These are phyloP conservation scores for Tricholoma furcatifolium DNA, from an alignment of 768 basidiomycete genomes.

Conservation along the genomic window DNA sequence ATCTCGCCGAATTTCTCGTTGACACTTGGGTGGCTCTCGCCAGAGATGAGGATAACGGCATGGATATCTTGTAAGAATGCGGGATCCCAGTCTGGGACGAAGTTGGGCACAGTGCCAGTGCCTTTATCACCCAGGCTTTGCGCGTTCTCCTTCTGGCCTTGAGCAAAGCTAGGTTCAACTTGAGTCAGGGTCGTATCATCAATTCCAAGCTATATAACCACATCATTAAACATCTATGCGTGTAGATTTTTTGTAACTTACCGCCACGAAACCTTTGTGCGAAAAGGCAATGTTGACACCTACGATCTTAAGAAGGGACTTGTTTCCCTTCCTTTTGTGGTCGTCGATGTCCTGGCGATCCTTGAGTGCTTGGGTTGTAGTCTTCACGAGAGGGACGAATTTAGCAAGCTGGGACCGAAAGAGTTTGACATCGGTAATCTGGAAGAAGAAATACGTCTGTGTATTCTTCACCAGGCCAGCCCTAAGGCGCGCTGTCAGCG, in stretches of 20 bases:
- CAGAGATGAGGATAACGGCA: conserved; percentile 49
- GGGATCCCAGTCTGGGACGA: conserved; percentile 46
- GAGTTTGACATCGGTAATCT: conserved; percentile 38
- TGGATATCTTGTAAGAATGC: conserved; percentile 46
- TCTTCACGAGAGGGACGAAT: conserved; percentile 46
- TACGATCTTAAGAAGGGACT: conserved; percentile 34
- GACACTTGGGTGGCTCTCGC: conserved; percentile 37
- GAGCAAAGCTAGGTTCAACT: conserved; percentile 31
- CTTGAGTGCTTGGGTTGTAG: conserved; percentile 38
- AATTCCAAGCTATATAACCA: conserved; percentile 33
- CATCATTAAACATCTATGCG: not conserved
- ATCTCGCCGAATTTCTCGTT: conserved; percentile 33
- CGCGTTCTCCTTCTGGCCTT: conserved; percentile 42
- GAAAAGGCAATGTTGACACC: conserved; percentile 58
- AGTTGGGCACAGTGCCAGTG: conserved; percentile 18
- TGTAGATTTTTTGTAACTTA: conserved; percentile 13
- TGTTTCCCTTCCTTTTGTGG: conserved; percentile 35
- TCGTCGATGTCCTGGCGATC: conserved; percentile 39
- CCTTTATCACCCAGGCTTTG: conserved; percentile 37
- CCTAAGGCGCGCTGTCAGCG: conserved; percentile 25
- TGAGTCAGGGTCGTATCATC: conserved; percentile 34
- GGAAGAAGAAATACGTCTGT: conserved; percentile 52
- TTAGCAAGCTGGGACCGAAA: conserved; percentile 44
- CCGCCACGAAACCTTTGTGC: conserved; percentile 42
- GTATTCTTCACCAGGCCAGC: conserved; percentile 56